phyloP scores from a whole-genome alignment of 1,139 yeast genomes.

The Pneumocystis jirovecii region DNA sequence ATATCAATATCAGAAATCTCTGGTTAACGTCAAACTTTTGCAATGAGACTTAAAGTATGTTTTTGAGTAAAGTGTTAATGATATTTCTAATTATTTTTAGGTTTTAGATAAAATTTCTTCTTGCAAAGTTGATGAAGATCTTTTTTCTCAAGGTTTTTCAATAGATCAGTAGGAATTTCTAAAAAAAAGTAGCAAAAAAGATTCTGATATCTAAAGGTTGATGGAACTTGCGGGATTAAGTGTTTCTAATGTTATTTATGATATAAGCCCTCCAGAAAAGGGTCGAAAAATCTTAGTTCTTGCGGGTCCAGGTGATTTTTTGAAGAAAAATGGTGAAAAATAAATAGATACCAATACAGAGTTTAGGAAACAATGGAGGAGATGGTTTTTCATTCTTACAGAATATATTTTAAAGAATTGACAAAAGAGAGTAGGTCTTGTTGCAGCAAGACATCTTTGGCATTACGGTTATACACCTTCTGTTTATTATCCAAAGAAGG shows the following conservation, averaged over 20 bases:
- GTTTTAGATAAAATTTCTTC: background rate
- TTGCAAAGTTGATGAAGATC: background rate
- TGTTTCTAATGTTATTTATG: conserved; percentile 74
- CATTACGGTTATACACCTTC: conserved; percentile 65
- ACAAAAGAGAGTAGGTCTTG: conserved; percentile 34
- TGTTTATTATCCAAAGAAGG: conserved; percentile 32
- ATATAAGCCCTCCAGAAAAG: conserved; percentile 43
- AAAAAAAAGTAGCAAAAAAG: background rate
- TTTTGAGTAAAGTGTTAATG: background rate
- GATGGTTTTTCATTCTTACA: conserved; percentile 34
- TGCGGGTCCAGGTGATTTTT: conserved; percentile 87
- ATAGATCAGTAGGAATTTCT: conserved; percentile 56
- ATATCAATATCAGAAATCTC: background rate
- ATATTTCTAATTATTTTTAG: background rate
- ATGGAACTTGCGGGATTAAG: conserved; percentile 92
- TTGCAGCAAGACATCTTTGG: conserved; percentile 80
- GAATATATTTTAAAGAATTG: background rate
- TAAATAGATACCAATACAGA: background rate
- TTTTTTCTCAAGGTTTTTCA: conserved; percentile 39
- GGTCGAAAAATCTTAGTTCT: conserved; percentile 43
- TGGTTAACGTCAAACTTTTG: background rate
- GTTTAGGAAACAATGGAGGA: conserved; percentile 34
- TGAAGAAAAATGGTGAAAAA: conserved; percentile 26
- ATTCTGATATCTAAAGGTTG: background rate
- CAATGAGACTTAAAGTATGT: background rate